phyloP scores from a whole-genome alignment of 2,329 filamentous ascomycete genomes.

The Talaromyces sp. region DNA sequence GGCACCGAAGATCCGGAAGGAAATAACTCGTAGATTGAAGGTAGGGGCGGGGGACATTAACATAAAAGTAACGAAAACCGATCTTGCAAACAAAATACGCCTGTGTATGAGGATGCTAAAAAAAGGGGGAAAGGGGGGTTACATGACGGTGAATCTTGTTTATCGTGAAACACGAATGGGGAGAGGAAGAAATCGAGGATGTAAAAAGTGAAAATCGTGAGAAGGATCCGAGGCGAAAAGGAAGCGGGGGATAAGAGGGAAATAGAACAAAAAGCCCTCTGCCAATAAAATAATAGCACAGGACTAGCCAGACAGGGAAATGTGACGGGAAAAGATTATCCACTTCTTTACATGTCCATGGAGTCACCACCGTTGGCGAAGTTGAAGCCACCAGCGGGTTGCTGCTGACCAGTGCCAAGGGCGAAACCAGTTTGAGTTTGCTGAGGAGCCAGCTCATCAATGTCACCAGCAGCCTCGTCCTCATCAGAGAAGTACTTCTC shows the following conservation, averaged over 20 bases:
- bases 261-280: slow-evolving; percentile 13
- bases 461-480: slow-evolving; percentile 76
- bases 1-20: slow-evolving; percentile 14
- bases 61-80: slow-evolving; percentile 26
- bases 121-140: slow-evolving; percentile 34
- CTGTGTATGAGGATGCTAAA: slow-evolving; percentile 46
- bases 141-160: slow-evolving; percentile 54
- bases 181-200: slow-evolving; percentile 13
- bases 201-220: slow-evolving; percentile 18
- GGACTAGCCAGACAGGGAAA: background rate
- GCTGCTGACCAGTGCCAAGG: slow-evolving; percentile 65
- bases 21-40: slow-evolving; percentile 13
- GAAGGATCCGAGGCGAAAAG: slow-evolving; percentile 8
- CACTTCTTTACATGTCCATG: slow-evolving; percentile 68
- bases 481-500: slow-evolving; percentile 99
- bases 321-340: background rate
- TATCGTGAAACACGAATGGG: slow-evolving; percentile 42
- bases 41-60: slow-evolving; percentile 24
- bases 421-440: slow-evolving; percentile 75
- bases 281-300: background rate
- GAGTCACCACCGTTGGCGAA: slow-evolving; percentile 76
- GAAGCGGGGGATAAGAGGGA: slow-evolving; percentile 4
- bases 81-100: slow-evolving; percentile 40
- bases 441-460: slow-evolving; percentile 76
- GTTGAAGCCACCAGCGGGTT: slow-evolving; percentile 76